A percentile compares a stretch with the other conserved stretches of the same genome.
phyloP scores from a whole-genome alignment of 1,284 basidiomycete genomes.

The Fomitopsis schrenkii region DNA sequence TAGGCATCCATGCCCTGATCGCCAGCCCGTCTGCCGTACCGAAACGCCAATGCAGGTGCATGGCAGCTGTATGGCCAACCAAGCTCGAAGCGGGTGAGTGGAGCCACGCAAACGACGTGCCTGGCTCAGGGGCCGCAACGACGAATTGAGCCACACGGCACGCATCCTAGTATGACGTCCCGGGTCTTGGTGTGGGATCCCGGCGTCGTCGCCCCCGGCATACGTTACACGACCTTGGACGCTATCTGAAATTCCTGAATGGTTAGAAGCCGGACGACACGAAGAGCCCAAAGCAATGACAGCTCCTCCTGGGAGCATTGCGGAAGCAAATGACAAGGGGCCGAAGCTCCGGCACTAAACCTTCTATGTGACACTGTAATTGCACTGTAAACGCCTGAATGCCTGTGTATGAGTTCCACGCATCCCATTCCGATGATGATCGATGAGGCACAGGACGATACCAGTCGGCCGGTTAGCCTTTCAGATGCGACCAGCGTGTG shows the following conservation, averaged over 20 bases:
- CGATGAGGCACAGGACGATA: neutral
- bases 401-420: neutral
- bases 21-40: neutral
- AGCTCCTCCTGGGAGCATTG: neutral
- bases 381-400: neutral
- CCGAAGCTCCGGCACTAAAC: neutral
- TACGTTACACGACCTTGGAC: neutral
- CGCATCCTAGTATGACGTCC: neutral
- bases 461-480: neutral
- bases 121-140: too few species aligned
- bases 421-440: neutral
- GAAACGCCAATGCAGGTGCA: neutral
- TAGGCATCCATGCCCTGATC: neutral
- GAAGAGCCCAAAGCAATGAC: neutral
- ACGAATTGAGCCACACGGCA: neutral
- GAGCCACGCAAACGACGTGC: neutral
- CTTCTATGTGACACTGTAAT: neutral
- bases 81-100: neutral
- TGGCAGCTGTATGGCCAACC: neutral
- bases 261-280: neutral
- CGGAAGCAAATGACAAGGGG: neutral
- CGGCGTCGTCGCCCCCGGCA: neutral
- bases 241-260: neutral
- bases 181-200: neutral
- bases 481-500: neutral